Percentiles rank a stretch among this genome's conserved stretches.
phyloP scores from a whole-genome alignment of 192 early-diverging fungal genomes.

The Umbelopsis isabellina region DNA sequence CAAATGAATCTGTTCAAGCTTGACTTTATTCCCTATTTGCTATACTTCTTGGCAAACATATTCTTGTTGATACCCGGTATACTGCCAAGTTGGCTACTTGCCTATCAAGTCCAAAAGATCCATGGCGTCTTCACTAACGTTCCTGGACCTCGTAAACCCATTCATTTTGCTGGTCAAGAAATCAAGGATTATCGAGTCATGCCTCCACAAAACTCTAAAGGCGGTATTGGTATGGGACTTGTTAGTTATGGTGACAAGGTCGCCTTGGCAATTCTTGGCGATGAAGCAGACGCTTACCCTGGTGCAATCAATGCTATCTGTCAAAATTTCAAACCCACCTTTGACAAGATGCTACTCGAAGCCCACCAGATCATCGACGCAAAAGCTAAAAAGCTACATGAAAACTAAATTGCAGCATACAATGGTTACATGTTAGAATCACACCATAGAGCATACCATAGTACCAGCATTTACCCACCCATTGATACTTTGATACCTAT shows the following conservation, averaged over 20 bases:
- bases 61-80: slow-evolving; percentile 12
- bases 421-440: neutral
- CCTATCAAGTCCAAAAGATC: neutral
- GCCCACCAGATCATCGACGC: neutral
- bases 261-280: slow-evolving; percentile 25
- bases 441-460: neutral
- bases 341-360: neutral
- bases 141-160: slow-evolving; percentile 31
- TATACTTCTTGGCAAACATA: slow-evolving; percentile 22
- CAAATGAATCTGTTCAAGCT: slow-evolving; percentile 32
- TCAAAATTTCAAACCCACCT: neutral
- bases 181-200: slow-evolving; percentile 26
- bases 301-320: slow-evolving; percentile 5
- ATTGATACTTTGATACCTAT: too few species aligned
- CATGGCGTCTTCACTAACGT: slow-evolving; percentile 42
- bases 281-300: slow-evolving; percentile 14
- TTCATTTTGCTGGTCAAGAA: slow-evolving; percentile 37
- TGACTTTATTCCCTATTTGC: slow-evolving; percentile 15
- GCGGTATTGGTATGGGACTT: slow-evolving; percentile 32
- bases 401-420: neutral
- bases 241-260: slow-evolving; percentile 35
- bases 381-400: slow-evolving; percentile 1
- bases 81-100: neutral
- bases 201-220: slow-evolving; percentile 36
- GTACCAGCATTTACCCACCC: neutral